Percentiles rank a stretch among this genome's conserved stretches.
phyloP scores from a whole-genome alignment of 2,329 filamentous ascomycete genomes.

The Didymosphaeria variabile region DNA sequence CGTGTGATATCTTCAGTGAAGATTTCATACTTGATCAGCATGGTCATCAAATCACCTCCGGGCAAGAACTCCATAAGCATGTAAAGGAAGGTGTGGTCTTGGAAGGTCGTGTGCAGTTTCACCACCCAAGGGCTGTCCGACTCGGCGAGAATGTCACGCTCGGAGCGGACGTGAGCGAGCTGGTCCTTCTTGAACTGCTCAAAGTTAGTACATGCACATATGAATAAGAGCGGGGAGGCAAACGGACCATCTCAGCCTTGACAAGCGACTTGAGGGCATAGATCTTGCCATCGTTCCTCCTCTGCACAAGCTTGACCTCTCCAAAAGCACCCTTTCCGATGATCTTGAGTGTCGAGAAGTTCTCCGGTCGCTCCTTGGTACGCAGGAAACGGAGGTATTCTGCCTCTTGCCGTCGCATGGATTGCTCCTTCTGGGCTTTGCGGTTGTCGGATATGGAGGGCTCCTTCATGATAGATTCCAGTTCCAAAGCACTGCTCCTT shows the following conservation, averaged over 20 bases:
- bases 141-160: conserved; percentile 96
- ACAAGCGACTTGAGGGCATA: conserved; percentile 98
- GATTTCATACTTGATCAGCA: conserved; percentile 99
- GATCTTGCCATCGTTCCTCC: conserved; percentile 94
- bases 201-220: conserved; percentile 27
- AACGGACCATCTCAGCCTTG: conserved; percentile 87
- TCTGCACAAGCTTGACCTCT: conserved; percentile 96
- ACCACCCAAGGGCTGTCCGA: conserved; percentile 99
- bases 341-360: conserved; percentile 96
- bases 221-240: not conserved
- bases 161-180: conserved; percentile 93
- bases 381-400: conserved; percentile 93
- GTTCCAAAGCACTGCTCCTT: conserved; percentile 78
- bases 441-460: conserved; percentile 76
- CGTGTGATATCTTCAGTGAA: conserved; percentile 98
- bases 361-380: conserved; percentile 90
- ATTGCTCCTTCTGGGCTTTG: conserved; percentile 85
- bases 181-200: conserved; percentile 92
- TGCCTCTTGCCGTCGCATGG: conserved; percentile 85
- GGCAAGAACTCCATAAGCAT: conserved; percentile 99
- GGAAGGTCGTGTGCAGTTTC: conserved; percentile 97
- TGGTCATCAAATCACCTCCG: conserved; percentile 98
- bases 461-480: conserved; percentile 85
- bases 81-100: conserved; percentile 95
- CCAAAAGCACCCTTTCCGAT: conserved; percentile 99